A percentile compares a stretch with the other conserved stretches of the same genome.
These are phyloP conservation scores for Plasmodium relictum DNA, from an alignment of 169 alveolate species.

Conservation along the genomic window DNA sequence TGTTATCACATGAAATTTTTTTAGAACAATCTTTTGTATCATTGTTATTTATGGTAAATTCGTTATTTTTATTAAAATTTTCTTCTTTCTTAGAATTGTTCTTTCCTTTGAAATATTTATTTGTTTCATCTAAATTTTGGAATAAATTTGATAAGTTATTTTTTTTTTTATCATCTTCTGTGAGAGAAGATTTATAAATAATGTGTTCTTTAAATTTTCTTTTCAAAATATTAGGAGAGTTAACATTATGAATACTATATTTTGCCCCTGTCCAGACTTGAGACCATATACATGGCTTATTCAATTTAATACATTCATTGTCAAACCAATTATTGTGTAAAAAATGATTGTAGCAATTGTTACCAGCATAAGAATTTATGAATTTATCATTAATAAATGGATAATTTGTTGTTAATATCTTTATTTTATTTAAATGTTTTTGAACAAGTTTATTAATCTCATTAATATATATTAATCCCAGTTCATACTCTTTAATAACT, in stretches of 20 bases:
- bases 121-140: neutral
- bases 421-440: slow-evolving; percentile 54
- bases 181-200: neutral
- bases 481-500: slow-evolving; percentile 49
- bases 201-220: slow-evolving; percentile 31
- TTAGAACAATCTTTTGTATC: neutral
- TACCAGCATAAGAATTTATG: slow-evolving; percentile 73
- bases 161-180: neutral
- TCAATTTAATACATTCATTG: slow-evolving; percentile 65
- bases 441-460: slow-evolving; percentile 49
- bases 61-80: neutral
- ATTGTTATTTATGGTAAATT: neutral
- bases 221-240: slow-evolving; percentile 27
- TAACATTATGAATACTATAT: slow-evolving; percentile 67
- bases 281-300: slow-evolving; percentile 76
- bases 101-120: neutral
- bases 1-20: neutral
- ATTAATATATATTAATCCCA: slow-evolving; percentile 43
- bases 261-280: slow-evolving; percentile 78
- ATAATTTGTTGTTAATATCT: slow-evolving; percentile 70
- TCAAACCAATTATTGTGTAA: slow-evolving; percentile 72
- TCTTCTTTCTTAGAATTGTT: neutral
- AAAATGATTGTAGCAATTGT: slow-evolving; percentile 72
- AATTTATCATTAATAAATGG: slow-evolving; percentile 47
- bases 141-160: no score